Evolutionary conservation across 2,329 filamentous ascomycete species (phyloP).

Genomic region (Phyllosticta citrichinensis): DNA sequence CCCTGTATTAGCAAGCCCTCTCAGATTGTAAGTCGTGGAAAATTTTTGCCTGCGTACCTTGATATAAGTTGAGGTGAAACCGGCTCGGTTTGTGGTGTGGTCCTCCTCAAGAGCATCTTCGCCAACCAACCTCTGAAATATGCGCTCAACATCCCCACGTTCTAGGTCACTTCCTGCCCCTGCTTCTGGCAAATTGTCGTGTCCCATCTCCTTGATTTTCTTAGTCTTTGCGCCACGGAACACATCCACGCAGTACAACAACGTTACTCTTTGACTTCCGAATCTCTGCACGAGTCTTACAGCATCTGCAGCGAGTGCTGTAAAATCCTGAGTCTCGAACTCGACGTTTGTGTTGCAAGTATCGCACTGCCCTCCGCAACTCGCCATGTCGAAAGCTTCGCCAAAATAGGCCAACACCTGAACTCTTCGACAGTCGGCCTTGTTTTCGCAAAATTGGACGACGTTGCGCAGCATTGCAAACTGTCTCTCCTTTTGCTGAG

Average conservation of each 20-base stretch:
- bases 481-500: slow-evolving; percentile 61
- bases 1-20: slow-evolving; percentile 12
- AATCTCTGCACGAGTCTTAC: slow-evolving; percentile 56
- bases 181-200: slow-evolving; percentile 45
- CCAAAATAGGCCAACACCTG: slow-evolving; percentile 93
- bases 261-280: slow-evolving; percentile 53
- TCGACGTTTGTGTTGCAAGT: slow-evolving; percentile 69
- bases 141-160: slow-evolving; percentile 66
- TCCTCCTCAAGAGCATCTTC: slow-evolving; percentile 66
- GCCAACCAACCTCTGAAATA: slow-evolving; percentile 67
- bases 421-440: slow-evolving; percentile 73
- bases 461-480: slow-evolving; percentile 77
- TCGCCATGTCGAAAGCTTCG: slow-evolving; percentile 62
- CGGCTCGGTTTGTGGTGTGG: slow-evolving; percentile 52
- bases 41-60: slow-evolving; percentile 37
- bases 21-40: not conserved
- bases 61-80: slow-evolving; percentile 68
- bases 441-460: slow-evolving; percentile 81
- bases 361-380: slow-evolving; percentile 73
- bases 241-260: slow-evolving; percentile 75
- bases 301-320: slow-evolving; percentile 60
- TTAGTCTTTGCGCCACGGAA: slow-evolving; percentile 61
- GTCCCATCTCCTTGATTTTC: slow-evolving; percentile 41
- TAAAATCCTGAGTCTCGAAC: slow-evolving; percentile 69
- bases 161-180: slow-evolving; percentile 61